Evolutionary conservation across 305 asterid genomes (phyloP).

Genomic region (Solanum hybrid): DNA sequence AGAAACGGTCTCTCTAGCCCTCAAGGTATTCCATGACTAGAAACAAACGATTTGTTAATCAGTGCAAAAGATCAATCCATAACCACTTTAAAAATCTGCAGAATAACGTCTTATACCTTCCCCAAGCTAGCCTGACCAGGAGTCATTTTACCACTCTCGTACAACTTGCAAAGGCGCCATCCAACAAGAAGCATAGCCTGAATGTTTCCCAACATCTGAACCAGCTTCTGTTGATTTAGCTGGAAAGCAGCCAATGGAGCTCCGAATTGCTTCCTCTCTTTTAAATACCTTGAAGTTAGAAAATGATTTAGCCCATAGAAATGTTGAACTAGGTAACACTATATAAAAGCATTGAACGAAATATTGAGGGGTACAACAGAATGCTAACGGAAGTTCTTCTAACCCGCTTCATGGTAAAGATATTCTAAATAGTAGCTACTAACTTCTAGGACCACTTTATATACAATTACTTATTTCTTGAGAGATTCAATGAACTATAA

Average conservation of each 20-base stretch:
- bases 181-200: slow-evolving; percentile 90
- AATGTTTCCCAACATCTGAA: slow-evolving; percentile 73
- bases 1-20: slow-evolving; percentile 83
- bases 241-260: slow-evolving; percentile 97
- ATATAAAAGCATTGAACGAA: not conserved
- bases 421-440: not conserved
- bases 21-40: slow-evolving; percentile 81
- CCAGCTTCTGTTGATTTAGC: slow-evolving; percentile 84
- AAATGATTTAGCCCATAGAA: not conserved
- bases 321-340: not conserved
- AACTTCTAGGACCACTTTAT: not conserved
- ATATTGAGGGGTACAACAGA: not conserved
- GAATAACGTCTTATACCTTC: slow-evolving; percentile 40
- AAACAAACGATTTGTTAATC: not conserved
- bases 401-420: not conserved
- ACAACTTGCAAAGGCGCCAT: slow-evolving; percentile 95
- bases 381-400: not conserved
- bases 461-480: not conserved
- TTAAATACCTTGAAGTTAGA: slow-evolving; percentile 54
- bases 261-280: slow-evolving; percentile 96
- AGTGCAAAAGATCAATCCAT: not conserved
- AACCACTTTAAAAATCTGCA: not conserved
- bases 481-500: not conserved
- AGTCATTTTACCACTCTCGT: slow-evolving; percentile 91
- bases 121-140: slow-evolving; percentile 96